Base-by-base conservation (phyloP, 176 grass and related monocot genomes). In the Puya raimondii region DNA sequence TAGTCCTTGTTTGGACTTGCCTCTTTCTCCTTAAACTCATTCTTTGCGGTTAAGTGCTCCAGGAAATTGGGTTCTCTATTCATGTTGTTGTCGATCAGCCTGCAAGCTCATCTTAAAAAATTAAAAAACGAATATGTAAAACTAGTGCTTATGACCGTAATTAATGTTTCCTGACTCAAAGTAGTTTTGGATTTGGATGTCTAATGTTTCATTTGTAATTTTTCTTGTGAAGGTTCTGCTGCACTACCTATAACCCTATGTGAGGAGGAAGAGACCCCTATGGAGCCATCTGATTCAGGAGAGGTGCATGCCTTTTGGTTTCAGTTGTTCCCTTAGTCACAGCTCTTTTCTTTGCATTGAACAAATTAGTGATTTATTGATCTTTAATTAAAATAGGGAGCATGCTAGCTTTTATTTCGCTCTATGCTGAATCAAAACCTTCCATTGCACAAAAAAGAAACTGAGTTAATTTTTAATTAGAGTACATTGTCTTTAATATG, bases 301-400 rank as follows among this genome's bases (percentile, higher is more conserved):
- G 72, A 87, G 88, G 84, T 91, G 71, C 80, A 73, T 23, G 53
- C 25, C 72, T 75, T 67, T 67, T 75, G 52, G 68, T 76, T 74
- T 68, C 25, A 67, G 65, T 23, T 66, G 48, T 68, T 63, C 33
- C 16, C 47, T 69, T 50, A 68, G 27, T 49, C 16, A 2, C 1
- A 63, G 7, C 49, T 81, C 75, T 63, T 54, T 49, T 87, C 49
- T 18, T 64, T 68, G 33, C 58, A 23, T 52, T 33, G 2, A 18
- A 53, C 51, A 58, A 66, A 23, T 67, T 53, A n/a, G 70, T 51
- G 11, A 68, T 58, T 64, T 11, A 63, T 51, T 11, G 54, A 17
- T 6, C 10, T 59, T 9, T 59, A 17, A 18, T 59, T 8, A 15
- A 20, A 59, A 21, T 42, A 42, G 4, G 33, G 33, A 42, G 33